A percentile compares a stretch with the other conserved stretches of the same genome.
phyloP scores from a whole-genome alignment of 345 rosid species.

The Arabidopsis suecica region DNA sequence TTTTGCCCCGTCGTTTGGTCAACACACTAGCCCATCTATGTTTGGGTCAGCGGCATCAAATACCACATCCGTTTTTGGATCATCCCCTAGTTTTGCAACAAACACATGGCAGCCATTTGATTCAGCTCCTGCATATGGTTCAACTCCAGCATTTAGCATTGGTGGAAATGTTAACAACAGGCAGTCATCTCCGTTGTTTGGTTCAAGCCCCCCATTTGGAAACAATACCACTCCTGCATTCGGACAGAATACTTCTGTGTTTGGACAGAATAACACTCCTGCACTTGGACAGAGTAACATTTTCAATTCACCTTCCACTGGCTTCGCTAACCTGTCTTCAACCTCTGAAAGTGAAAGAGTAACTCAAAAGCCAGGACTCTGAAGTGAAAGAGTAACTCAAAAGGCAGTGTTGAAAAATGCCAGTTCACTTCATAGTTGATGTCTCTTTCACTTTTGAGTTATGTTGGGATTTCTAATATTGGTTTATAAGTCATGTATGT shows the following conservation, averaged over 20 bases:
- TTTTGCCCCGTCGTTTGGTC: constrained; percentile 62
- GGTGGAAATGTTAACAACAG: constrained; percentile 51
- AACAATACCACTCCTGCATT: constrained; percentile 55
- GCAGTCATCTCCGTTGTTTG: constrained; percentile 67
- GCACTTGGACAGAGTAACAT: constrained; percentile 53
- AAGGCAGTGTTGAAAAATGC: background rate
- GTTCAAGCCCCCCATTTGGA: constrained; percentile 52
- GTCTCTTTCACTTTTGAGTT: constrained; percentile 24
- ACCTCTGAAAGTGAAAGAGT: constrained; percentile 33
- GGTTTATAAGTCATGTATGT: background rate
- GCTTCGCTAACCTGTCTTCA: constrained; percentile 56
- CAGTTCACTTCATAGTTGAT: background rate
- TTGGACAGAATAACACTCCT: constrained; percentile 51
- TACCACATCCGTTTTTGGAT: constrained; percentile 49
- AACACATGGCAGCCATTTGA: constrained; percentile 54
- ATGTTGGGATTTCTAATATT: constrained; percentile 19
- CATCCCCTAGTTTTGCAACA: constrained; percentile 60
- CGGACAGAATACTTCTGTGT: constrained; percentile 50
- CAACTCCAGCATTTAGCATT: constrained; percentile 51
- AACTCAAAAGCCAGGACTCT: no score
- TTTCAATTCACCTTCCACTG: constrained; percentile 63
- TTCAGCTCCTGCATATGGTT: constrained; percentile 52
- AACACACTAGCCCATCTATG: constrained; percentile 49
- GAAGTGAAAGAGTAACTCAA: background rate
- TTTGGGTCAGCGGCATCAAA: constrained; percentile 59